Percentiles rank a stretch among this genome's conserved stretches.
These are phyloP conservation scores for Fusarium sublunatum DNA, from an alignment of 2,329 filamentous ascomycete species.

Conservation along the genomic window DNA sequence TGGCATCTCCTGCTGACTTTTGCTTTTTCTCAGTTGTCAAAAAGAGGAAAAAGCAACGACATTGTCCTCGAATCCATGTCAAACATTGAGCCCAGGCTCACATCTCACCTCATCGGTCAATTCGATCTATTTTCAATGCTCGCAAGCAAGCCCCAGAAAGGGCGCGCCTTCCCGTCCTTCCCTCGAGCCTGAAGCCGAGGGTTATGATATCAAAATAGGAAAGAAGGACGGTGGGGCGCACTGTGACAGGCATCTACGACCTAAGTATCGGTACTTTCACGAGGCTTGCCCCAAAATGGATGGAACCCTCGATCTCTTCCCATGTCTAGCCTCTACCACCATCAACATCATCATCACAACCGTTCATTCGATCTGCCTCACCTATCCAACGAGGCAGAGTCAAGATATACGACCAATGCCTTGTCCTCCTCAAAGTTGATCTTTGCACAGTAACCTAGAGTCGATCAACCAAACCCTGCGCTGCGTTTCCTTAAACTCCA, in stretches of 20 bases:
- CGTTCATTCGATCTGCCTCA: conserved; percentile 17
- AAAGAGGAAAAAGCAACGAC: not conserved
- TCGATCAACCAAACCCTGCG: conserved; percentile 14
- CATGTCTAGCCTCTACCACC: conserved; percentile 28
- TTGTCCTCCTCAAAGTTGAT: conserved; percentile 2
- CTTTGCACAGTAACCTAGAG: not conserved
- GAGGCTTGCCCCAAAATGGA: conserved; percentile 27
- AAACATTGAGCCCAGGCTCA: conserved; percentile 1
- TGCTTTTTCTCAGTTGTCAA: conserved; percentile 12
- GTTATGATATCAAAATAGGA: conserved; percentile 22
- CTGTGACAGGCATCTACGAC: conserved; percentile 35
- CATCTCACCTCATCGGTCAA: not conserved
- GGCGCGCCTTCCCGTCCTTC: conserved; percentile 20
- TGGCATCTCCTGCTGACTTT: not conserved
- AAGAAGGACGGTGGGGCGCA: conserved; percentile 30
- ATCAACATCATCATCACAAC: conserved; percentile 22
- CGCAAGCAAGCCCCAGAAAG: conserved; percentile 40
- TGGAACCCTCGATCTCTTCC: conserved; percentile 40
- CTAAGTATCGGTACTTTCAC: conserved; percentile 41
- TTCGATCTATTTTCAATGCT: conserved; percentile 17
- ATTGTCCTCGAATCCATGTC: conserved; percentile 1
- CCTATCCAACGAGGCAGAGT: conserved; percentile 13
- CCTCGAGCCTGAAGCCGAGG: conserved; percentile 28
- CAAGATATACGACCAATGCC: conserved; percentile 17
- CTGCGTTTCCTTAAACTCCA: conserved; percentile 8